These are phyloP conservation scores for Scleroderma citrinum DNA, from an alignment of 768 basidiomycete species.

Conservation along the genomic window DNA sequence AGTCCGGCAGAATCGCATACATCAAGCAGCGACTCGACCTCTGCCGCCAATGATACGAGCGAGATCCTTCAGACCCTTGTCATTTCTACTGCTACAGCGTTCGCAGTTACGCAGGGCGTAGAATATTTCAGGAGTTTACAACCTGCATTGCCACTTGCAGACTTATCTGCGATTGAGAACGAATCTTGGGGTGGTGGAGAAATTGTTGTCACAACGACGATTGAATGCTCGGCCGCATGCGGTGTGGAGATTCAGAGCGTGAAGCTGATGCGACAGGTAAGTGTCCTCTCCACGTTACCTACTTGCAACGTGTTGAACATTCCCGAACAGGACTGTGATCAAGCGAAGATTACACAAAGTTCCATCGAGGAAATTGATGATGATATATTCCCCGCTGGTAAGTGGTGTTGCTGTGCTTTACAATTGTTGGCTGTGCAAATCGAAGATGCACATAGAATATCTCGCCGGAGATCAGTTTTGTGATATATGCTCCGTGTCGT, in stretches of 20 bases:
- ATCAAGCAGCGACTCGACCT: constrained; percentile 14
- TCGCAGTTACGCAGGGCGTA: constrained; percentile 49
- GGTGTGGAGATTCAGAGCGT: constrained; percentile 48
- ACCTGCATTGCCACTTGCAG: constrained; percentile 42
- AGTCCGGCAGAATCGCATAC: constrained; percentile 2
- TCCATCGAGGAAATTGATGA: constrained; percentile 42
- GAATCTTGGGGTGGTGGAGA: constrained; percentile 54
- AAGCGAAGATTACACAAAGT: constrained; percentile 46
- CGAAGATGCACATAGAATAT: constrained; percentile 40
- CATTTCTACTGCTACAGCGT: constrained; percentile 60
- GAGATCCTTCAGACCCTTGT: constrained; percentile 65
- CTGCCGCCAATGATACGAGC: constrained; percentile 22
- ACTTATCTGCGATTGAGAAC: constrained; percentile 49
- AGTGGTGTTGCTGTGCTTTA: constrained; percentile 6
- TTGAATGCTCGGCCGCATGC: constrained; percentile 54
- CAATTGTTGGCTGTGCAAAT: background rate
- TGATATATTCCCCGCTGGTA: constrained; percentile 44
- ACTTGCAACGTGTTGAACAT: background rate
- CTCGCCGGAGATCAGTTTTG: constrained; percentile 60
- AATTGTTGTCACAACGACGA: constrained; percentile 46
- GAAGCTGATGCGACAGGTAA: constrained; percentile 43
- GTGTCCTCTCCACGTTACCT: background rate
- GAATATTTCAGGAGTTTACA: constrained; percentile 43
- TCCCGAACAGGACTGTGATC: constrained; percentile 34
- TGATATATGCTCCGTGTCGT: constrained; percentile 46